Evolutionary conservation across 805 yeast genomes (phyloP).

Genomic region (Trichomonascus vanleenenianus): DNA sequence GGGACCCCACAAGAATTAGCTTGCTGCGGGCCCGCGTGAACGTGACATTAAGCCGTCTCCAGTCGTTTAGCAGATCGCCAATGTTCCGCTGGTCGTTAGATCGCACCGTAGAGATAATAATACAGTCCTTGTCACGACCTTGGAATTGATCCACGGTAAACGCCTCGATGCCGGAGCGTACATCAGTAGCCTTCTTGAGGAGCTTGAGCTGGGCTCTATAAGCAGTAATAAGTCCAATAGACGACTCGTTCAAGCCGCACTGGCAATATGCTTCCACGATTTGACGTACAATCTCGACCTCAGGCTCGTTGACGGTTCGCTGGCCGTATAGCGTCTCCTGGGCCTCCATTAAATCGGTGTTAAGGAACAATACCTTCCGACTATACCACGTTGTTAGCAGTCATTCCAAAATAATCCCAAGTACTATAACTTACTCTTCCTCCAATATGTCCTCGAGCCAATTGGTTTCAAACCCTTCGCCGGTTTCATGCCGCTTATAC

Average conservation of each 20-base stretch:
- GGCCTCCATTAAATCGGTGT: conserved; percentile 60
- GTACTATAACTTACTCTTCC: conserved; percentile 30
- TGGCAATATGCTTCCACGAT: conserved; percentile 49
- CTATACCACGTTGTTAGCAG: conserved; percentile 4
- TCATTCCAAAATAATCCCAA: background rate
- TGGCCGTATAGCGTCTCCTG: conserved; percentile 51
- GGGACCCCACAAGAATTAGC: conserved; percentile 76
- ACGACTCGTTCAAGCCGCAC: conserved; percentile 51
- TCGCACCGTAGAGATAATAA: conserved; percentile 82
- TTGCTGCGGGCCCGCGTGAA: conserved; percentile 85
- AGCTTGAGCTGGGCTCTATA: conserved; percentile 71
- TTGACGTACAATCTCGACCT: conserved; percentile 57
- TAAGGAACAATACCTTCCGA: conserved; percentile 56
- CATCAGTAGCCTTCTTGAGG: conserved; percentile 30
- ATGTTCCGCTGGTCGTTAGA: conserved; percentile 58
- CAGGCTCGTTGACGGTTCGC: conserved; percentile 64
- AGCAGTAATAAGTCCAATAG: conserved; percentile 83
- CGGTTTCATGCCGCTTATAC: background rate
- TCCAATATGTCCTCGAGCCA: conserved; percentile 58
- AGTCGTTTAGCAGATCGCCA: conserved; percentile 76
- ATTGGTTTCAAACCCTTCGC: conserved; percentile 3
- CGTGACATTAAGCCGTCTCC: conserved; percentile 92
- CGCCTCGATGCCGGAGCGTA: conserved; percentile 50
- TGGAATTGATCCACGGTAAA: conserved; percentile 94
- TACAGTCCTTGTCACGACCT: conserved; percentile 90